phyloP scores from a whole-genome alignment of 2,329 filamentous ascomycete genomes.

The Epichloe amarillans region DNA sequence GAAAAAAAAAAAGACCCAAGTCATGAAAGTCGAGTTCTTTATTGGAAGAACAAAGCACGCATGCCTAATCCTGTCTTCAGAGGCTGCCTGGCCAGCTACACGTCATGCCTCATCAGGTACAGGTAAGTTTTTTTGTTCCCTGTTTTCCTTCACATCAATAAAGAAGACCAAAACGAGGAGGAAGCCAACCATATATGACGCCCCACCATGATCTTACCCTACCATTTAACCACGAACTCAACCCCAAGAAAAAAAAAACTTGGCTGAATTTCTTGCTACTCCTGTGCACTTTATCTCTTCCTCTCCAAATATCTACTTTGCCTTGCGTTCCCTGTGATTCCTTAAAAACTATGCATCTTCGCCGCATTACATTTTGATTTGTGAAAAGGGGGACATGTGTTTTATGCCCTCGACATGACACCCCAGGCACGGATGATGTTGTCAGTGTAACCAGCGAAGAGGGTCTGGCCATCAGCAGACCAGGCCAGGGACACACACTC shows the following conservation, averaged over 20 bases:
- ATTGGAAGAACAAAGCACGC: conserved; percentile 26
- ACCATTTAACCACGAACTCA: conserved; percentile 13
- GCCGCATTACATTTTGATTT: conserved; percentile 2
- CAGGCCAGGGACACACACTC: conserved; percentile 97
- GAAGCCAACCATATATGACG: conserved; percentile 29
- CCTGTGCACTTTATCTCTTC: background rate
- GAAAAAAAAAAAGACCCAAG: background rate
- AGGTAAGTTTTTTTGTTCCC: conserved; percentile 15
- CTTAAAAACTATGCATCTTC: background rate
- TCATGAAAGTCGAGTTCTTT: conserved; percentile 20
- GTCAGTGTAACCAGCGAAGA: conserved; percentile 99
- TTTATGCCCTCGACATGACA: conserved; percentile 87
- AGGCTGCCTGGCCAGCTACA: conserved; percentile 26
- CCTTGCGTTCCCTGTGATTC: background rate
- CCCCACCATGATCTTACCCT: conserved; percentile 31
- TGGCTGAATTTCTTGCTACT: conserved; percentile 1
- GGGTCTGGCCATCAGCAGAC: conserved; percentile 95
- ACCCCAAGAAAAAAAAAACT: conserved; percentile 1
- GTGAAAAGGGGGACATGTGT: conserved; percentile 11
- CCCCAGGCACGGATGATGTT: conserved; percentile 98
- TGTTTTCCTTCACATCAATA: conserved; percentile 25
- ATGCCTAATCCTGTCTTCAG: conserved; percentile 23
- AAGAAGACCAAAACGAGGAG: conserved; percentile 31
- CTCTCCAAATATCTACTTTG: background rate
- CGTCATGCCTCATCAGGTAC: conserved; percentile 22